These are phyloP conservation scores for Rhodotorula taiwanensis DNA, from an alignment of 768 basidiomycete species.

Conservation along the genomic window DNA sequence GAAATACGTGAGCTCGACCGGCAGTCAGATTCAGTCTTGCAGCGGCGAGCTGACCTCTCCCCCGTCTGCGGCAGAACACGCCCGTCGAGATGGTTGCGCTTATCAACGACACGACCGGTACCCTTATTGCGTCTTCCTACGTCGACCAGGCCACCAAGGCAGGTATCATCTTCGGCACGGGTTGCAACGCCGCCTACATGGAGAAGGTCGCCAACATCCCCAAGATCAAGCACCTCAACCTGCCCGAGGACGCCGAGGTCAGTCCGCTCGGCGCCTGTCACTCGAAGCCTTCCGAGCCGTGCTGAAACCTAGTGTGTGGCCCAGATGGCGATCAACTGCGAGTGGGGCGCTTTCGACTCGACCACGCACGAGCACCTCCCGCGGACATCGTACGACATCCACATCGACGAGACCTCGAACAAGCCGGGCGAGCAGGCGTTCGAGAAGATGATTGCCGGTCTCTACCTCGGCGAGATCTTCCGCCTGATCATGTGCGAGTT, in stretches of 20 bases:
- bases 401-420: constrained; percentile 88
- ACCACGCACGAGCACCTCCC: constrained; percentile 85
- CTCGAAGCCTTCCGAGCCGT: too few relatives aligned
- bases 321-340: constrained; percentile 93
- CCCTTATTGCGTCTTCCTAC: constrained; percentile 92
- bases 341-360: constrained; percentile 98
- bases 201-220: constrained; percentile 76
- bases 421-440: constrained; percentile 94
- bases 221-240: constrained; percentile 65
- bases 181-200: constrained; percentile 91
- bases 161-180: constrained; percentile 94
- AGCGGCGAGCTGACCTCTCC: not conserved
- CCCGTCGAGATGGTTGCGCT: constrained; percentile 75
- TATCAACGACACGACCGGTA: constrained; percentile 97
- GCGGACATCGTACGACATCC: constrained; percentile 84
- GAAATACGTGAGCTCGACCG: constrained; percentile 56
- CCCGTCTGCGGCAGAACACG: constrained; percentile 55
- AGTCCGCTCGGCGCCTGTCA: not conserved
- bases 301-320: not conserved
- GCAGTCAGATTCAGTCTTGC: too few relatives aligned
- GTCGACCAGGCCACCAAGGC: constrained; percentile 86
- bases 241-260: constrained; percentile 29
- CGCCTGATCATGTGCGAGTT: constrained; percentile 91
- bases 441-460: constrained; percentile 49
- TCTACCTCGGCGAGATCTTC: constrained; percentile 75